Base-by-base conservation (phyloP, 2,329 filamentous ascomycete genomes). In the Helotiales sp. region DNA sequence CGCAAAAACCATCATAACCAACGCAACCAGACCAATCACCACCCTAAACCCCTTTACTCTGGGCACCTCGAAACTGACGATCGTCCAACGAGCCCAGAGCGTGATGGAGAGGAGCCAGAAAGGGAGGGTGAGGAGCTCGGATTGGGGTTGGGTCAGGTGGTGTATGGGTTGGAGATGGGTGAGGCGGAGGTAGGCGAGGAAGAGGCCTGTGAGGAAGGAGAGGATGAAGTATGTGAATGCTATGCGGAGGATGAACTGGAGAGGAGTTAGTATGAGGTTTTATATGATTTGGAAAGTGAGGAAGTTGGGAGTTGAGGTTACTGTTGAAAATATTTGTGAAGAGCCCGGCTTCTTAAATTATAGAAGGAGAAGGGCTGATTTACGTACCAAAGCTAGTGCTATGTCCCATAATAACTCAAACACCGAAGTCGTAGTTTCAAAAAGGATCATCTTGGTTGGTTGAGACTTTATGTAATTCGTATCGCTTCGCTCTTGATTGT, bases 221-320 rank as follows among this genome's bases (percentile, higher is more conserved):
- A 73, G 64, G 17, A 61, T 10, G 51, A 72, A 69, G 57, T 75
- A 74, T 50, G 67, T 57, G 46, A 70, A 62, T 25, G 68, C 69
- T 40, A 72, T 64, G 51, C 70, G 66, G 50, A 72, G 34, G 62
- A 73, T 63, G 65, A 73, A 74, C 30, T 52, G 30, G 22, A n/a
- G n/a, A n/a, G n/a, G n/a, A n/a, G n/a, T n/a, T n/a, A n/a, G n/a
- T n/a, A n/a, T n/a, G n/a, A n/a, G n/a, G n/a, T n/a, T n/a, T n/a
- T n/a, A n/a, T n/a, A n/a, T n/a, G n/a, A n/a, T n/a, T n/a, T n/a
- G n/a, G n/a, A n/a, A n/a, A n/a, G n/a, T n/a, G n/a, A n/a, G n/a
- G n/a, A 34, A 54, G 19, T 6, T 48, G 7, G 52, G 40, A 15
- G 19, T 55, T 15, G 31, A 33, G 25, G 22, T 54, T 27, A 29